phyloP scores from a whole-genome alignment of 257 asterid species.

The Eucommia ulmoides region DNA sequence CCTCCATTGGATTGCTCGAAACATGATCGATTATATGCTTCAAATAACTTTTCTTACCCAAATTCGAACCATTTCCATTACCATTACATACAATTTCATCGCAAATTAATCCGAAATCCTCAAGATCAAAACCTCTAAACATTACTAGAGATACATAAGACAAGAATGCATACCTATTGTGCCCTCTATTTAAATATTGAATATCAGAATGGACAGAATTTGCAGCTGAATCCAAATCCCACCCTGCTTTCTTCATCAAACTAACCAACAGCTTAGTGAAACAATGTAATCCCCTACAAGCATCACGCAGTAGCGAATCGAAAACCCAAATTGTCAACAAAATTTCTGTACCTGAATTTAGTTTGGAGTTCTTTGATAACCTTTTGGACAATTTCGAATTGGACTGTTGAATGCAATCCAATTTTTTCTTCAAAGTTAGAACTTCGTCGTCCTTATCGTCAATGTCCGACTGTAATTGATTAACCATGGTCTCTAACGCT shows the following conservation, averaged over 20 bases:
- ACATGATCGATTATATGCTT: constrained; percentile 61
- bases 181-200: constrained; percentile 44
- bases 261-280: constrained; percentile 63
- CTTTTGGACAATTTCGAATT: constrained; percentile 37
- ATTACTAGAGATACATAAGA: constrained; percentile 69
- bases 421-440: constrained; percentile 39
- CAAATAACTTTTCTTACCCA: constrained; percentile 23
- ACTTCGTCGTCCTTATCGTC: constrained; percentile 81
- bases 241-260: constrained; percentile 62
- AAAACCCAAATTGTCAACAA: constrained; percentile 63
- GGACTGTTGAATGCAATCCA: constrained; percentile 25
- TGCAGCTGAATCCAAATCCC: constrained; percentile 85
- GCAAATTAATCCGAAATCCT: constrained; percentile 39
- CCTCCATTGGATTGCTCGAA: constrained; percentile 67
- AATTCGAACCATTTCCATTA: constrained; percentile 18
- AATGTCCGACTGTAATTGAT: constrained; percentile 58
- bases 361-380: constrained; percentile 29
- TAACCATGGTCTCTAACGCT: constrained; percentile 76
- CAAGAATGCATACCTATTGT: constrained; percentile 55
- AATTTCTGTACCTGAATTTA: constrained; percentile 31
- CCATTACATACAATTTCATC: constrained; percentile 22
- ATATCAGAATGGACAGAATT: constrained; percentile 43
- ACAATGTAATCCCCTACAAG: constrained; percentile 40
- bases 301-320: constrained; percentile 71
- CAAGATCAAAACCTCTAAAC: constrained; percentile 61